Conservation (phyloP, 2,329 filamentous ascomycete species). For the Botryotinia globosa region DNA sequence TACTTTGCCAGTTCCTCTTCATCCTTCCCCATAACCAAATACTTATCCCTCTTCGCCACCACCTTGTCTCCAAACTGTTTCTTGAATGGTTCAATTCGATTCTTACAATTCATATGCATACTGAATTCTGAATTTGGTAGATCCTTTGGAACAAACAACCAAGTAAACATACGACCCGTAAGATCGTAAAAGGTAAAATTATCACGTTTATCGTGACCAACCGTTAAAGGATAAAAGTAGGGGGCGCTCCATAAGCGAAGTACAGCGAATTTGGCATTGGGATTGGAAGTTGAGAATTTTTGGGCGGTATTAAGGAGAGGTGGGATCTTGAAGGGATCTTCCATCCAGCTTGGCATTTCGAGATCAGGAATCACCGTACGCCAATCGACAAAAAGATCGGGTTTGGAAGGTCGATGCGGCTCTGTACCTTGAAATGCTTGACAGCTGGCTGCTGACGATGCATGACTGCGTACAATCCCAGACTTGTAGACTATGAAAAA, state of each 20-base stretch:
- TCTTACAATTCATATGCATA: slow-evolving; percentile 42
- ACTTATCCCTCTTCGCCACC: slow-evolving; percentile 43
- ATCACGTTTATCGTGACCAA: slow-evolving; percentile 41
- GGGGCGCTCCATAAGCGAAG: slow-evolving; percentile 48
- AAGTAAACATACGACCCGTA: slow-evolving; percentile 46
- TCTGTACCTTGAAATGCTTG: slow-evolving; percentile 42
- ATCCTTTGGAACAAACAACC: slow-evolving; percentile 49
- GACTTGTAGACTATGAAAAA: slow-evolving; percentile 44
- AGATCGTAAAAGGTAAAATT: slow-evolving; percentile 44
- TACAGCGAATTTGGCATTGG: slow-evolving; percentile 43
- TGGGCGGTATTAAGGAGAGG: slow-evolving; percentile 39
- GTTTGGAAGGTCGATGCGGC: slow-evolving; percentile 35
- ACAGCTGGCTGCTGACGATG: slow-evolving; percentile 35
- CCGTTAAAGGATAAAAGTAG: slow-evolving; percentile 50
- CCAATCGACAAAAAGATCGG: slow-evolving; percentile 48
- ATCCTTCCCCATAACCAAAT: slow-evolving; percentile 47
- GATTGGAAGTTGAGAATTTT: slow-evolving; percentile 33
- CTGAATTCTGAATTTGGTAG: slow-evolving; percentile 45
- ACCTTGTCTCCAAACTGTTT: slow-evolving; percentile 42
- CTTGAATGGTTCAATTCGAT: slow-evolving; percentile 19
- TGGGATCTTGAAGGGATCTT: slow-evolving; percentile 39
- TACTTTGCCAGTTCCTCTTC: slow-evolving; percentile 43
- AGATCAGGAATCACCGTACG: slow-evolving; percentile 31
- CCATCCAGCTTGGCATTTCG: slow-evolving; percentile 34
- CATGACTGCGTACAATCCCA: slow-evolving; percentile 43